Evolutionary conservation across 225 moss, liverwort and hornwort genomes (phyloP), one percentile per base, ranked within the genome.

Genomic region (Pseudoscleropodium purum): DNA sequence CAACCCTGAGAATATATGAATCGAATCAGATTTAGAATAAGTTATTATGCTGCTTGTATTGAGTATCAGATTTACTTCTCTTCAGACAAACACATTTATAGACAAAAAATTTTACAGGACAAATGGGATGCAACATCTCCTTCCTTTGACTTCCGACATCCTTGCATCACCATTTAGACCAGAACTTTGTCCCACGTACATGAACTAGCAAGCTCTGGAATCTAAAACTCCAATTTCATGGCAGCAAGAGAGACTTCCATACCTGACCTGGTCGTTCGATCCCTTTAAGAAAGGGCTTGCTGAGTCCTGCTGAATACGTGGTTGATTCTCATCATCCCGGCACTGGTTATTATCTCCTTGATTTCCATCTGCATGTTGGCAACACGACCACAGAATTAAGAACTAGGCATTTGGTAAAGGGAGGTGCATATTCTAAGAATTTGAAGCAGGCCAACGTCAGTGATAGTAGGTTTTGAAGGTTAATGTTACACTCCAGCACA

Each of bases 281-380:
- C 39, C 75, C 66, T 88, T 88, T 52, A 83, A 47, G 56, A 56
- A 75, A 70, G 75, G 79, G 61, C 56, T n/a, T 75, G 67, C 67
- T 83, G 86, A 49, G 84, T 76, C 81, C 49, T 89, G 84, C 79
- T 75, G 79, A 89, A 67, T 79, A 67, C 25, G 13, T 74, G 67
- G 79, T 82, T 64, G 34, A 45, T 61, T 82, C 52, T 52, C 88
- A 72, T 52, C 88, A 61, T 64, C 39, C 62, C 20, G 84, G 54
- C 52, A 36, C 56, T 83, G 66, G 39, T 74, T 52, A 52, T n/a
- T 67, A 61, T 73, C 45, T 79, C n/a, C 90, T 64, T 54, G 77
- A 72, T 89, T 85, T 54, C 51, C 77, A 82, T 70, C 89, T 87
- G 89, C 59, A 70, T 66, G 36, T 91, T 82, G 75, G 85, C 85